phyloP scores from a whole-genome alignment of 1,139 yeast species.

The Geotrichum cucujoidarum region DNA sequence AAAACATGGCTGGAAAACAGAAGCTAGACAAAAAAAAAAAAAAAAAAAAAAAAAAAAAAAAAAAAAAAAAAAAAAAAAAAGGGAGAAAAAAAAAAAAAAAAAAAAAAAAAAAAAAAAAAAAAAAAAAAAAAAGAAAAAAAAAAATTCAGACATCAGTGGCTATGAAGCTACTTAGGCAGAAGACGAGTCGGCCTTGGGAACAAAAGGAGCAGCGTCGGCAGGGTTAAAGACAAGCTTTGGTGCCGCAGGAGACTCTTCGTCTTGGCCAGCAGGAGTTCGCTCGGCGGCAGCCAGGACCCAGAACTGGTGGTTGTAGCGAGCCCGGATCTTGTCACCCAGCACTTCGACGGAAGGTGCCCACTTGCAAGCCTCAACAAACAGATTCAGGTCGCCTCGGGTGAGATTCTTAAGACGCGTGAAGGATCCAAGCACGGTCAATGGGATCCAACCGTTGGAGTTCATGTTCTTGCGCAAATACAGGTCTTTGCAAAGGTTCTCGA shows the following conservation, averaged over 20 bases:
- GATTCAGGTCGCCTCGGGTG: slow-evolving; percentile 46
- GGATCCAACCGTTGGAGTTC: slow-evolving; percentile 72
- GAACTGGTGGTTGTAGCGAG: slow-evolving; percentile 40
- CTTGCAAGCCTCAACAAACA: slow-evolving; percentile 46
- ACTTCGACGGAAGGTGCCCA: slow-evolving; percentile 44
- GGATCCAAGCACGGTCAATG: slow-evolving; percentile 55
- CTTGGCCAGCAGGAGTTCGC: slow-evolving; percentile 42
- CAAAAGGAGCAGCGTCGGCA: slow-evolving; percentile 39
- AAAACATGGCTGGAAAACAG: not conserved
- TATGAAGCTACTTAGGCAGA: not conserved
- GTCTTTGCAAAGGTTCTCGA: slow-evolving; percentile 82
- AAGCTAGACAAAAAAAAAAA: not conserved
- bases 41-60: not conserved
- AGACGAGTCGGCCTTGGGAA: slow-evolving; percentile 28
- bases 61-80: not conserved
- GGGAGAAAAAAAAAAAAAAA: not conserved
- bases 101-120: not conserved
- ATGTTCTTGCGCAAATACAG: slow-evolving; percentile 71
- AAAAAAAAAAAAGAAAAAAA: not conserved
- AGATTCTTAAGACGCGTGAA: slow-evolving; percentile 69
- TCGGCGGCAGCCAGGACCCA: slow-evolving; percentile 51
- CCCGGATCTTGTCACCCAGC: slow-evolving; percentile 46
- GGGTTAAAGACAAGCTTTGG: slow-evolving; percentile 34
- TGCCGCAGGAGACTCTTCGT: slow-evolving; percentile 28
- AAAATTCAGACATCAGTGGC: not conserved